These are phyloP conservation scores for Leccinum broughii DNA, from an alignment of 768 basidiomycete species.

Conservation along the genomic window DNA sequence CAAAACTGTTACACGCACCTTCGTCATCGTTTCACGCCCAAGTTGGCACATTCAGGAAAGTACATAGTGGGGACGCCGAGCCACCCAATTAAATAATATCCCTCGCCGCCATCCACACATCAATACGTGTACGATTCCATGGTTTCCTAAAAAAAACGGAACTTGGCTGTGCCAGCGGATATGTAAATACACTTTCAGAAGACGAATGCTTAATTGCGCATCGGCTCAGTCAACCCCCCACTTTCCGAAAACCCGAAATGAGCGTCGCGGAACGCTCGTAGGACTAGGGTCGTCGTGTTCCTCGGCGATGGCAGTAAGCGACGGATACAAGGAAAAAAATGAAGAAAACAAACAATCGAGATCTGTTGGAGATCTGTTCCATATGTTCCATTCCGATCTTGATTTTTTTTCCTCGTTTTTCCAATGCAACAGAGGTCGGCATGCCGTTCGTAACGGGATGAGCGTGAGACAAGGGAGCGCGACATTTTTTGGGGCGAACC, in stretches of 20 bases:
- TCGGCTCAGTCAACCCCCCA: not conserved
- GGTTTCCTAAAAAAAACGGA: not conserved
- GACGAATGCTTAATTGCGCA: slow-evolving; percentile 7
- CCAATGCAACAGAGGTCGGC: slow-evolving; percentile 3
- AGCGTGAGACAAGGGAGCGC: slow-evolving; percentile 11
- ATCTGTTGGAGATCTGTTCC: not conserved
- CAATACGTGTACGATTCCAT: slow-evolving; percentile 17
- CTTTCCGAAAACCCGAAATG: slow-evolving; percentile 13
- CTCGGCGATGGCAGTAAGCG: slow-evolving; percentile 9
- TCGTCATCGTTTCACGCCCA: slow-evolving; percentile 6
- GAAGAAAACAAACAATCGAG: not conserved
- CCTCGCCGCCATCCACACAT: not conserved
- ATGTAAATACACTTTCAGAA: slow-evolving; percentile 7
- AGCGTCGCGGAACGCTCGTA: slow-evolving; percentile 28
- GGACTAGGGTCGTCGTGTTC: not conserved
- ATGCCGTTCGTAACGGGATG: slow-evolving; percentile 11
- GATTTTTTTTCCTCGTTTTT: not conserved
- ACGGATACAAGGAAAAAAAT: slow-evolving; percentile 10
- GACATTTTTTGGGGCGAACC: not conserved
- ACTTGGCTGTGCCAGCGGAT: not conserved
- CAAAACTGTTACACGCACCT: not conserved
- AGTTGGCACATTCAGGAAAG: not conserved
- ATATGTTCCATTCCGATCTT: slow-evolving; percentile 9
- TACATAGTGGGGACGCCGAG: not conserved
- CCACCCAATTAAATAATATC: not conserved